These are phyloP conservation scores for Raffaelea deltoideospora DNA, from an alignment of 2,329 filamentous ascomycete genomes.

Conservation along the genomic window DNA sequence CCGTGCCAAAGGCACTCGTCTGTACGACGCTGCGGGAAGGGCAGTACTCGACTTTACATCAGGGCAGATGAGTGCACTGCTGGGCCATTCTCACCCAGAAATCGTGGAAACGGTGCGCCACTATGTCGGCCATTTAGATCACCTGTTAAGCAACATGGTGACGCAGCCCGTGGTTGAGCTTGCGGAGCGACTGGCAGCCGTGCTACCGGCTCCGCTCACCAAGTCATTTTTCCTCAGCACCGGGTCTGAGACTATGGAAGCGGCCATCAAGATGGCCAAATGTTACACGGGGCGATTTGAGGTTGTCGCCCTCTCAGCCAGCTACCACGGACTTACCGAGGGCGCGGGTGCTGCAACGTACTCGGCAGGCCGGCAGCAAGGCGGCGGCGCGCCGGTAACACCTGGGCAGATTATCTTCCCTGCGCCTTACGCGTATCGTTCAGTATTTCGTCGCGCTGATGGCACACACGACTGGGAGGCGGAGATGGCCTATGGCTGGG, in stretches of 20 bases:
- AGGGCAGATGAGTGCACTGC: slow-evolving; percentile 41
- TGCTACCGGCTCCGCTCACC: slow-evolving; percentile 31
- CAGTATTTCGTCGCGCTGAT: slow-evolving; percentile 41
- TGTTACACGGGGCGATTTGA: slow-evolving; percentile 47
- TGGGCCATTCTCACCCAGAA: slow-evolving; percentile 42
- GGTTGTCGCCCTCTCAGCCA: slow-evolving; percentile 41
- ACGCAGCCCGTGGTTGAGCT: slow-evolving; percentile 37
- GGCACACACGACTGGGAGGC: slow-evolving; percentile 50
- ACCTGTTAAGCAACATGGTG: slow-evolving; percentile 42
- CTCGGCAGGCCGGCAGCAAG: slow-evolving; percentile 31
- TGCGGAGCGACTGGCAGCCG: slow-evolving; percentile 28
- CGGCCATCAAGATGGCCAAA: slow-evolving; percentile 38
- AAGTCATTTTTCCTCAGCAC: slow-evolving; percentile 39
- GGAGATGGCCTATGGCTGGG: slow-evolving; percentile 47
- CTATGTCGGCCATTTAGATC: slow-evolving; percentile 34
- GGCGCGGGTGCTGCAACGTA: slow-evolving; percentile 37
- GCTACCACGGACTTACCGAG: slow-evolving; percentile 46
- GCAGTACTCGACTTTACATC: slow-evolving; percentile 43
- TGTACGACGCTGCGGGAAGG: slow-evolving; percentile 27
- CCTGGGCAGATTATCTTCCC: slow-evolving; percentile 44
- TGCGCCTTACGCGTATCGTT: slow-evolving; percentile 45
- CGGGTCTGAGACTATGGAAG: slow-evolving; percentile 5
- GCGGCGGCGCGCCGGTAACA: slow-evolving; percentile 28
- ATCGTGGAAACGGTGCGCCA: slow-evolving; percentile 34
- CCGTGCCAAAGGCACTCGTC: slow-evolving; percentile 25